Conservation (phyloP, 2,329 filamentous ascomycete genomes). For the Fusarium verrucosum region DNA sequence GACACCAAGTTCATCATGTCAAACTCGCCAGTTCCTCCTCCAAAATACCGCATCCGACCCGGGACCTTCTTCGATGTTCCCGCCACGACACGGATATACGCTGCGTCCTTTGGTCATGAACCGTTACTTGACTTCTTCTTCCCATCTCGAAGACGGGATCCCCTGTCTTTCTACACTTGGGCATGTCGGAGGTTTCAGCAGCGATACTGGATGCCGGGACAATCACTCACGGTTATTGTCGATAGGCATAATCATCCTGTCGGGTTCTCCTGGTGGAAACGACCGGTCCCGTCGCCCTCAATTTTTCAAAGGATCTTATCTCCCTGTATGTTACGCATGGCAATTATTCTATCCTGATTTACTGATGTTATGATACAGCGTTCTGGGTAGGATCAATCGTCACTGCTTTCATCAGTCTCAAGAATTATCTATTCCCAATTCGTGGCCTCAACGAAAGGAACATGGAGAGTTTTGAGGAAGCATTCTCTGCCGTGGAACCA, state of each 20-base stretch:
- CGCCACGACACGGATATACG: constrained; percentile 1
- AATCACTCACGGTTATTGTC: constrained; percentile 1
- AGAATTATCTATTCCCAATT: neutral
- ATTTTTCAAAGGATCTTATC: neutral
- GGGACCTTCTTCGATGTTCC: constrained; percentile 5
- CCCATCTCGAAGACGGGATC: neutral
- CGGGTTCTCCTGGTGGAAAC: constrained; percentile 10
- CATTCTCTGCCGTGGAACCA: neutral
- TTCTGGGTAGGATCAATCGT: neutral
- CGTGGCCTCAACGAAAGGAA: neutral
- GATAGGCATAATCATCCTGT: constrained; percentile 5
- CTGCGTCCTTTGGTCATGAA: neutral
- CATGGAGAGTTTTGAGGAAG: neutral
- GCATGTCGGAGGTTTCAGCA: constrained; percentile 1
- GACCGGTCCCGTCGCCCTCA: neutral
- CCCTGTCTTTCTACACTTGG: neutral
- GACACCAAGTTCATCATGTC: neutral
- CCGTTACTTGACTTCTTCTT: constrained; percentile 8
- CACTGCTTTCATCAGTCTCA: neutral
- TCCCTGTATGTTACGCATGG: neutral
- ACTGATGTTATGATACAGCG: neutral
- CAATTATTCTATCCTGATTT: accelerated
- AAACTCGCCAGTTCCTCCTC: neutral
- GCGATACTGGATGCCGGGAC: constrained; percentile 7
- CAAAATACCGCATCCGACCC: constrained; percentile 7